Percentiles rank a stretch among this genome's conserved stretches.
These are phyloP conservation scores for Scenedesmus sp. DNA, from an alignment of 163 green algal genomes.

Conservation along the genomic window DNA sequence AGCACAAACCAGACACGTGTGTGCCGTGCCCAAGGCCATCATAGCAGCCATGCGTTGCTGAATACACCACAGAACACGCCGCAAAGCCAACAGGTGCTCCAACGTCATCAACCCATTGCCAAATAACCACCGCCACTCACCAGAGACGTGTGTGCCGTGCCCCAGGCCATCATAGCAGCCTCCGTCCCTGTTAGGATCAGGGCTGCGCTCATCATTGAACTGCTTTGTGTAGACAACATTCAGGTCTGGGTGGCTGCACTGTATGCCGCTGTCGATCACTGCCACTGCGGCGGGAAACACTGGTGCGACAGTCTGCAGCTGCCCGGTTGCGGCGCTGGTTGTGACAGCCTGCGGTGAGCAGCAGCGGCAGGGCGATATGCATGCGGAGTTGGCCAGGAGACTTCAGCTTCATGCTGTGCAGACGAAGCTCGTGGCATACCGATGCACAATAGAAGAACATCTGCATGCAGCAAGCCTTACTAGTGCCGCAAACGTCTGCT, in stretches of 20 bases:
- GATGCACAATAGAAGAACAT: too few relatives aligned
- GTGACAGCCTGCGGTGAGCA: slow-evolving; percentile 11
- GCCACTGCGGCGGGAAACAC: not conserved
- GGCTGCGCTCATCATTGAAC: not conserved
- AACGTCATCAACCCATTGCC: too few relatives aligned
- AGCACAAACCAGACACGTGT: too few relatives aligned
- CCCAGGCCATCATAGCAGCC: slow-evolving; percentile 17
- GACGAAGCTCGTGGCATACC: not conserved
- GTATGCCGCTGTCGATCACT: slow-evolving; percentile 29
- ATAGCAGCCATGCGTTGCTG: too few relatives aligned
- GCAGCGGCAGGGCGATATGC: not conserved
- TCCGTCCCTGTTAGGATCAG: not conserved
- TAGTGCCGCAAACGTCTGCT: too few relatives aligned
- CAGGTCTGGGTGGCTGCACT: slow-evolving; percentile 35
- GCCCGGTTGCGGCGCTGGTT: not conserved
- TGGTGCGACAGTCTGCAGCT: not conserved
- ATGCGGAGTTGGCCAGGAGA: too few relatives aligned
- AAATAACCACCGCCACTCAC: too few relatives aligned
- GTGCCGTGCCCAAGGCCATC: too few relatives aligned
- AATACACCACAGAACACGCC: not conserved
- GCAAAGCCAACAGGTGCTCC: not conserved
- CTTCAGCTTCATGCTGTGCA: not conserved
- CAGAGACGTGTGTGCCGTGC: too few relatives aligned
- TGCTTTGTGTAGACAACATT: not conserved
- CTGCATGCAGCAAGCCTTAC: too few relatives aligned